Conservation (phyloP, 106 monocot species). For the Dendrobium chrysotoxum region DNA sequence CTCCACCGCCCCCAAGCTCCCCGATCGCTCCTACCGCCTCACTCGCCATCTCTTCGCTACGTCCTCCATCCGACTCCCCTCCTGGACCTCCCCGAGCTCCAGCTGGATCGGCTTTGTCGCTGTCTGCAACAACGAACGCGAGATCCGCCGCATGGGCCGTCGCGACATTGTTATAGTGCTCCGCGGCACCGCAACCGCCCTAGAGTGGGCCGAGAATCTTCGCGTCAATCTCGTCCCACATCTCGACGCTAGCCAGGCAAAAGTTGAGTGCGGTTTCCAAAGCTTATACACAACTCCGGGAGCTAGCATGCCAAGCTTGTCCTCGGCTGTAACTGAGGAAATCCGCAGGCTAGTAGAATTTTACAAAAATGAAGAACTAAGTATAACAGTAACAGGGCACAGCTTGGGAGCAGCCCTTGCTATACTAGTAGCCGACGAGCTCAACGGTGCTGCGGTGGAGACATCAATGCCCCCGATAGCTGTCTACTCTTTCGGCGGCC, state of each 20-base stretch:
- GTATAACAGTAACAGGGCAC: constrained; percentile 67
- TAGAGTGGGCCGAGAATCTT: constrained; percentile 84
- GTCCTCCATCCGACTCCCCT: constrained; percentile 47
- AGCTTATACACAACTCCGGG: constrained; percentile 55
- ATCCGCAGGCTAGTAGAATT: constrained; percentile 29
- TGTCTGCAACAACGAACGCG: constrained; percentile 24
- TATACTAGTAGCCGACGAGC: constrained; percentile 44
- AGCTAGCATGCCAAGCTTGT: constrained; percentile 18
- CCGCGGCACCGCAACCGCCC: constrained; percentile 37
- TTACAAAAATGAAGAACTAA: constrained; percentile 56
- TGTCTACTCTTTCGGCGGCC: constrained; percentile 66
- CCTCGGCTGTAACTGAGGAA: constrained; percentile 27
- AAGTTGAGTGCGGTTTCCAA: constrained; percentile 59
- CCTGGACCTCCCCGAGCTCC: constrained; percentile 58
- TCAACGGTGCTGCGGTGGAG: background rate
- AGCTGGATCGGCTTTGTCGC: constrained; percentile 39
- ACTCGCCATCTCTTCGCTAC: constrained; percentile 67
- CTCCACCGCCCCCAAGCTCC: constrained; percentile 17
- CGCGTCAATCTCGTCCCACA: constrained; percentile 41
- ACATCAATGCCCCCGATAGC: constrained; percentile 26
- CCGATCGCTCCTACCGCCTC: constrained; percentile 48
- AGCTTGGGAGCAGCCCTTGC: constrained; percentile 68
- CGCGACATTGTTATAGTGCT: constrained; percentile 5
- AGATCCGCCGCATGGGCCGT: constrained; percentile 29
- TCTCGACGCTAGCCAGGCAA: constrained; percentile 7